phyloP scores from a whole-genome alignment of 2,329 filamentous ascomycete genomes.

The Dothistroma septosporum region DNA sequence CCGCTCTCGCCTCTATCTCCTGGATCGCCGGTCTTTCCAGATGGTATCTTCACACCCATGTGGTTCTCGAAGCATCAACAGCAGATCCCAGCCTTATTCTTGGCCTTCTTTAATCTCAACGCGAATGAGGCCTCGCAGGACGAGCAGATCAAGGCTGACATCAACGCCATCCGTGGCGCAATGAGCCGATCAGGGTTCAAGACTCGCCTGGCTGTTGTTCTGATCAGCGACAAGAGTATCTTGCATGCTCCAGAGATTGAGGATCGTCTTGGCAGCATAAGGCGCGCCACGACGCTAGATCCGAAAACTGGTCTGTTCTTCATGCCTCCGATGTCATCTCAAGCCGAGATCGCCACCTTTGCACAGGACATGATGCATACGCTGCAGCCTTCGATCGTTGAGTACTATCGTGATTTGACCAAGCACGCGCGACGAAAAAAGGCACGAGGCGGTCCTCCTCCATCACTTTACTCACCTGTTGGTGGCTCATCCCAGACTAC shows the following conservation, averaged over 20 bases:
- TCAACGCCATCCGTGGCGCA: conserved; percentile 69
- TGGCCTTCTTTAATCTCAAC: conserved; percentile 76
- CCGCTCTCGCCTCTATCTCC: conserved; percentile 87
- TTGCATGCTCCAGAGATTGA: conserved; percentile 59
- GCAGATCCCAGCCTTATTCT: conserved; percentile 71
- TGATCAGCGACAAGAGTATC: conserved; percentile 68
- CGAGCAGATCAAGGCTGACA: conserved; percentile 81
- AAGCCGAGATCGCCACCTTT: conserved; percentile 67
- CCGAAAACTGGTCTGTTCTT: conserved; percentile 77
- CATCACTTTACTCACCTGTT: conserved; percentile 77
- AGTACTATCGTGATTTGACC: conserved; percentile 93
- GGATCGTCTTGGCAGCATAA: conserved; percentile 73
- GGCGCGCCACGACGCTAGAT: conserved; percentile 74
- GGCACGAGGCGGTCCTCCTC: conserved; percentile 69
- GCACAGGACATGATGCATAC: conserved; percentile 67
- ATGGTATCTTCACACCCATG: conserved; percentile 74
- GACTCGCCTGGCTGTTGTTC: conserved; percentile 69
- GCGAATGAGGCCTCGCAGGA: conserved; percentile 75
- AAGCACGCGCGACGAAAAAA: conserved; percentile 88
- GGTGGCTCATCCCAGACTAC: conserved; percentile 79
- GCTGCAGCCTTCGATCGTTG: conserved; percentile 69
- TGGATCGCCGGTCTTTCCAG: conserved; percentile 76
- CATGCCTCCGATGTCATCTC: conserved; percentile 68
- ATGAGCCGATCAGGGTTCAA: conserved; percentile 71
- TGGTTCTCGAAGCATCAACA: conserved; percentile 91